Conservation (phyloP, 2,329 filamentous ascomycete genomes). For the Beauveria varroae region DNA sequence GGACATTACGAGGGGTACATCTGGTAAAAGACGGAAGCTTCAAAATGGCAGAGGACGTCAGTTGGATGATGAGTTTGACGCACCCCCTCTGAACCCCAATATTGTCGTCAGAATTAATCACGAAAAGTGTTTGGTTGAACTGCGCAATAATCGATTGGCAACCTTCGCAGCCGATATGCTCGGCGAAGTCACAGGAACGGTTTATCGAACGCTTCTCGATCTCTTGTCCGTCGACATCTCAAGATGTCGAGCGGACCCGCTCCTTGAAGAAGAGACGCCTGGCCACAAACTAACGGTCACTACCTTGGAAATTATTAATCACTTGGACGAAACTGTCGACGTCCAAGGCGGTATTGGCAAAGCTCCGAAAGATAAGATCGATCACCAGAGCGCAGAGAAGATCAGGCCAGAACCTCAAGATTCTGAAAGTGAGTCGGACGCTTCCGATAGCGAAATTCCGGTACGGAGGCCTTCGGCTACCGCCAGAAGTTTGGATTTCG, state of each 20-base stretch:
- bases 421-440: conserved; percentile 17
- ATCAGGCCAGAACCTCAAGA: conserved; percentile 30
- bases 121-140: conserved; percentile 72
- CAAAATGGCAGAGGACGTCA: conserved; percentile 34
- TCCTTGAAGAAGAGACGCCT: conserved; percentile 25
- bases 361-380: conserved; percentile 37
- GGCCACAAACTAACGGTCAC: conserved; percentile 34
- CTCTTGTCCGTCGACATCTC: conserved; percentile 61
- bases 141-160: conserved; percentile 72
- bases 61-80: conserved; percentile 31
- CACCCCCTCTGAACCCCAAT: conserved; percentile 49
- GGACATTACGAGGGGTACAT: conserved; percentile 31
- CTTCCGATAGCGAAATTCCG: conserved; percentile 19
- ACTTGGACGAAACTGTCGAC: conserved; percentile 44
- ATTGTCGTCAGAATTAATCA: conserved; percentile 75
- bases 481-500: conserved; percentile 7
- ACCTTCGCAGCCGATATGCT: conserved; percentile 64
- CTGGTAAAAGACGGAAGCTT: conserved; percentile 48
- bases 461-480: not conserved
- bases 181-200: conserved; percentile 64
- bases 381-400: conserved; percentile 40
- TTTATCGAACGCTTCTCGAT: conserved; percentile 69
- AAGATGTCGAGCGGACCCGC: conserved; percentile 55
- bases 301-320: conserved; percentile 49
- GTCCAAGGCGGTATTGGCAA: conserved; percentile 52